Conservation (phyloP, 192 early-diverging fungal species). For the Borealophlyctis nickersoniae region DNA sequence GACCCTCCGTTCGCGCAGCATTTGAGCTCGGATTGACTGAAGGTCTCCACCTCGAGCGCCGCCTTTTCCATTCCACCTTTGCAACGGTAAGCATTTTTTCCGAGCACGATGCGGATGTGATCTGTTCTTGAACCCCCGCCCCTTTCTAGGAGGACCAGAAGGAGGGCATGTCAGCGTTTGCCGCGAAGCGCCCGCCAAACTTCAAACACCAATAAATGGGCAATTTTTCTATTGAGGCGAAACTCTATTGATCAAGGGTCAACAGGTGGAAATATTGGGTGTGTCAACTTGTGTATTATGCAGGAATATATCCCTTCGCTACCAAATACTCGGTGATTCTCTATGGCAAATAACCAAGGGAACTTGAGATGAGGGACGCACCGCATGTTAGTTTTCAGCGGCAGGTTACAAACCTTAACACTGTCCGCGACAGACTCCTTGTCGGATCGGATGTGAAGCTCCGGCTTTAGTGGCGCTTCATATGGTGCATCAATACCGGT, state of each 20-base stretch:
- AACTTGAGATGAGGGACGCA: too few relatives aligned
- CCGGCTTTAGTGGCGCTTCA: constrained; percentile 77
- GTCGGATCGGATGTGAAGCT: constrained; percentile 83
- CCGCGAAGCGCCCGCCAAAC: constrained; percentile 83
- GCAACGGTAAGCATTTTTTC: constrained; percentile 58
- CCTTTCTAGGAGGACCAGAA: constrained; percentile 74
- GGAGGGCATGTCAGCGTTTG: constrained; percentile 96
- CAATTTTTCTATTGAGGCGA: too few relatives aligned
- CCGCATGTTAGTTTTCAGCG: neutral
- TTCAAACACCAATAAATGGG: constrained; percentile 81
- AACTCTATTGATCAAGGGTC: too few relatives aligned
- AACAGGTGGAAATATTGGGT: too few relatives aligned
- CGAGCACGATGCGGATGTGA: too few relatives aligned
- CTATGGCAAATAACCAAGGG: neutral
- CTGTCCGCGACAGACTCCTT: constrained; percentile 67
- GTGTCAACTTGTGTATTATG: too few relatives aligned
- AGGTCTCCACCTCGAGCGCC: constrained; percentile 88
- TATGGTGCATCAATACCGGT: constrained; percentile 94
- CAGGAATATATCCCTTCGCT: constrained; percentile 9
- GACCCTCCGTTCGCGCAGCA: constrained; percentile 42
- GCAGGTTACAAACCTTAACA: constrained; percentile 45
- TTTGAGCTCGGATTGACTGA: constrained; percentile 82
- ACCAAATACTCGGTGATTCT: constrained; percentile 13
- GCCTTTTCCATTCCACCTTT: constrained; percentile 91
- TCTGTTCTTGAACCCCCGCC: too few relatives aligned